Conservation (phyloP, 768 basidiomycete species). For the Candolleomyces eurysporus region DNA sequence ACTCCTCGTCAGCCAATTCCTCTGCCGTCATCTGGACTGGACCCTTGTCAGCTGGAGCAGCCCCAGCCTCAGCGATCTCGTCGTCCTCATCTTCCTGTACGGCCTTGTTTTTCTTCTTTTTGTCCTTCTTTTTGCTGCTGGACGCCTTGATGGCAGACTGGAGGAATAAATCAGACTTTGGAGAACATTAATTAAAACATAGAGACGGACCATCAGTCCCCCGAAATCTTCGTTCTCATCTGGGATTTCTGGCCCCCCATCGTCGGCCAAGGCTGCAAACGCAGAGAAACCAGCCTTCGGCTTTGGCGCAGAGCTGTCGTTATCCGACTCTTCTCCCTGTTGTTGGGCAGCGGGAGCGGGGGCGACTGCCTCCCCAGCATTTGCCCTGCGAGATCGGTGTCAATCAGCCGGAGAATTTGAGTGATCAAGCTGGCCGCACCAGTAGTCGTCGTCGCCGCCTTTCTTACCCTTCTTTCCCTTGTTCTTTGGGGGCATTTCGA, state of each 20-base stretch:
- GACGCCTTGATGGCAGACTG: constrained; percentile 68
- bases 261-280: constrained; percentile 46
- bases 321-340: constrained; percentile 35
- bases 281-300: constrained; percentile 43
- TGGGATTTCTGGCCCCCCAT: constrained; percentile 41
- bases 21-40: constrained; percentile 62
- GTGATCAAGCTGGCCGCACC: constrained; percentile 42
- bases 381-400: constrained; percentile 46
- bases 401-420: not conserved
- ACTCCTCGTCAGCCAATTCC: constrained; percentile 73
- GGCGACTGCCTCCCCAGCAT: constrained; percentile 56
- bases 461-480: constrained; percentile 91
- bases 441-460: constrained; percentile 82
- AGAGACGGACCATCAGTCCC: constrained; percentile 64
- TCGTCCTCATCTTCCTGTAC: constrained; percentile 27
- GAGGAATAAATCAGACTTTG: constrained; percentile 4
- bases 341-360: constrained; percentile 34
- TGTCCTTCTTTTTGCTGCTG: constrained; percentile 52
- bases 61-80: constrained; percentile 27
- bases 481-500: constrained; percentile 51
- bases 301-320: constrained; percentile 29
- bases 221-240: constrained; percentile 69
- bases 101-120: constrained; percentile 45
- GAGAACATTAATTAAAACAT: not conserved
- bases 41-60: constrained; percentile 30